Percentiles rank a stretch among this genome's conserved stretches.
phyloP scores from a whole-genome alignment of 1,284 basidiomycete genomes.

The Pseudozyma thailandica region DNA sequence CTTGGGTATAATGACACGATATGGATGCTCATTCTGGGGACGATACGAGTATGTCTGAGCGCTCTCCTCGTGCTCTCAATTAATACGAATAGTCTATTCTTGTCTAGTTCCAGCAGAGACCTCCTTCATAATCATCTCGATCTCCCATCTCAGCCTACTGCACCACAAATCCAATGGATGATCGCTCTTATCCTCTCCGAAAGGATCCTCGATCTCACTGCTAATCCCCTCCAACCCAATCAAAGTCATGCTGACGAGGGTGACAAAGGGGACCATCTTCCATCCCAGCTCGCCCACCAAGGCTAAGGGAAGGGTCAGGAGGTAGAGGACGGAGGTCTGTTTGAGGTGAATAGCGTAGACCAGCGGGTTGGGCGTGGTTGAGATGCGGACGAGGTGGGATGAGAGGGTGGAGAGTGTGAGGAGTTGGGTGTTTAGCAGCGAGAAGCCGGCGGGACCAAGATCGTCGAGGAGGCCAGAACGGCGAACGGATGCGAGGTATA shows the following conservation, averaged over 20 bases:
- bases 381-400: constrained; percentile 80
- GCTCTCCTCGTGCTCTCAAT: too few relatives aligned
- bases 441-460: constrained; percentile 46
- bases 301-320: constrained; percentile 28
- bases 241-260: constrained; percentile 80
- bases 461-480: constrained; percentile 39
- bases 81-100: constrained; percentile 11
- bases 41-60: too few relatives aligned
- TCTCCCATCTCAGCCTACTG: constrained; percentile 15
- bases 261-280: constrained; percentile 81
- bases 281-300: constrained; percentile 33
- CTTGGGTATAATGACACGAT: too few relatives aligned
- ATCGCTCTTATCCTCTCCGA: constrained; percentile 63
- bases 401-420: constrained; percentile 83
- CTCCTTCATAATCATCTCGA: constrained; percentile 22
- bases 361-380: constrained; percentile 31
- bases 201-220: constrained; percentile 88
- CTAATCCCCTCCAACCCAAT: constrained; percentile 95
- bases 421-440: constrained; percentile 31
- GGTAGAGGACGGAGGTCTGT: constrained; percentile 75
- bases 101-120: constrained; percentile 11
- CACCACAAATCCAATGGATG: constrained; percentile 43
- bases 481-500: constrained; percentile 38
- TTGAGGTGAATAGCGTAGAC: constrained; percentile 86
- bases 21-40: too few relatives aligned